Conservation (phyloP, 2,329 filamentous ascomycete species). For the Arthrobotrys entomopaga region DNA sequence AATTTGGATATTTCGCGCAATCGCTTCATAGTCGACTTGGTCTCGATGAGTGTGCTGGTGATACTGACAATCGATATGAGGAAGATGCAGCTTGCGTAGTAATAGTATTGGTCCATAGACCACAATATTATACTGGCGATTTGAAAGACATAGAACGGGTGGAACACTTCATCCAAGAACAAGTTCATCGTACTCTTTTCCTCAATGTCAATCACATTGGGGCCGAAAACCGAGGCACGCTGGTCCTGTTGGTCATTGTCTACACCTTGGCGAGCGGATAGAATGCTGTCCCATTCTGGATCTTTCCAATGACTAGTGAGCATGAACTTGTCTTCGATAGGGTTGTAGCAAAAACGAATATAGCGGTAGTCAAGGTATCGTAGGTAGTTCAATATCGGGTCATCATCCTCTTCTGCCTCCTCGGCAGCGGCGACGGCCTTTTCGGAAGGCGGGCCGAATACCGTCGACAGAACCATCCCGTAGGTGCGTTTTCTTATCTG, state of each 20-base stretch:
- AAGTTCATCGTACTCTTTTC: constrained; percentile 86
- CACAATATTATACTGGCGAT: constrained; percentile 92
- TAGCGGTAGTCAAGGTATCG: constrained; percentile 91
- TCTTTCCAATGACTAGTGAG: constrained; percentile 94
- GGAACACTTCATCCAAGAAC: constrained; percentile 90
- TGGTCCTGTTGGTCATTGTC: constrained; percentile 87
- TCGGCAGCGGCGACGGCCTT: constrained; percentile 69
- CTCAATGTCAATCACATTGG: constrained; percentile 90
- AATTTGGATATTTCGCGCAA: constrained; percentile 92
- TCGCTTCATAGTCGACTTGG: constrained; percentile 87
- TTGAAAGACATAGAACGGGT: constrained; percentile 98
- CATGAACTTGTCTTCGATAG: constrained; percentile 86
- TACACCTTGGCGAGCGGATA: constrained; percentile 78
- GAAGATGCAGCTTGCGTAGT: constrained; percentile 95
- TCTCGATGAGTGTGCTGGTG: constrained; percentile 86
- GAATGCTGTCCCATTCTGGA: constrained; percentile 82
- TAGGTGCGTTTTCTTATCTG: constrained; percentile 71
- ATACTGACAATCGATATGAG: constrained; percentile 94
- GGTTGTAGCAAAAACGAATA: constrained; percentile 90
- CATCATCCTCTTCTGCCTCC: constrained; percentile 76
- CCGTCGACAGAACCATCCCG: constrained; percentile 71
- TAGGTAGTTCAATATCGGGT: constrained; percentile 78
- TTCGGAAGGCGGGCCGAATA: constrained; percentile 66
- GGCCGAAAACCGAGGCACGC: constrained; percentile 86
- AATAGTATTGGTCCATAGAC: constrained; percentile 97